Evolutionary conservation across 768 basidiomycete species (phyloP).

Genomic region (Russula olivacea): DNA sequence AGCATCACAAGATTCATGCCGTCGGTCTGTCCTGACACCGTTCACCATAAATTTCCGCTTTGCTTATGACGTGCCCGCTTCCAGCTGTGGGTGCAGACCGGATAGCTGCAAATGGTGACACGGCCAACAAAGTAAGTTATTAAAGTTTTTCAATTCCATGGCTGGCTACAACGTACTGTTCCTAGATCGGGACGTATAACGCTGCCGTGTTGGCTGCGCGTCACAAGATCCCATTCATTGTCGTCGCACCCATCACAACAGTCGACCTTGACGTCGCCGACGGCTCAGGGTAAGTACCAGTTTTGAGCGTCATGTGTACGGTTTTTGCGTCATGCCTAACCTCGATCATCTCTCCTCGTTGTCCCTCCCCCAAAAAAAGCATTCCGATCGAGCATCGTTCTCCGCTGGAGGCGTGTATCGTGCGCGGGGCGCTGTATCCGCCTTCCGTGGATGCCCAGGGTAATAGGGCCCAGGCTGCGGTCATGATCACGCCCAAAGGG

Average conservation of each 20-base stretch:
- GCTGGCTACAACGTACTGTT: conserved; percentile 27
- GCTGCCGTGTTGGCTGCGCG: conserved; percentile 87
- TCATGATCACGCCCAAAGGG: conserved; percentile 74
- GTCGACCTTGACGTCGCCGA: conserved; percentile 76
- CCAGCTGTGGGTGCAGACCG: conserved; percentile 85
- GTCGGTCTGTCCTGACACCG: conserved; percentile 46
- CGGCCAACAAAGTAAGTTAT: conserved; percentile 78
- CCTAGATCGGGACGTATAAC: conserved; percentile 92
- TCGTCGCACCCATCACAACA: conserved; percentile 89
- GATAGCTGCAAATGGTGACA: conserved; percentile 90
- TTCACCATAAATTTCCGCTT: neutral
- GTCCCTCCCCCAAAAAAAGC: conserved; percentile 28
- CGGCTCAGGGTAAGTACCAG: conserved; percentile 50
- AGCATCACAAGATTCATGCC: conserved; percentile 76
- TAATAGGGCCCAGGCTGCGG: conserved; percentile 59
- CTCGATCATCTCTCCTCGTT: neutral
- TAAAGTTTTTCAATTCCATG: neutral
- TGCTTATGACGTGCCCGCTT: neutral
- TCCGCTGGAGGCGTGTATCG: conserved; percentile 78
- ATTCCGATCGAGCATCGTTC: conserved; percentile 96
- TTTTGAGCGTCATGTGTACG: neutral
- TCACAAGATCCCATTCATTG: conserved; percentile 86
- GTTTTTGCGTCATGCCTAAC: neutral
- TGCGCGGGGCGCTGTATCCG: conserved; percentile 74
- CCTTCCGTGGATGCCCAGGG: conserved; percentile 36